Conservation (phyloP, 139 green algal species). For the Tetraselmis striata region DNA sequence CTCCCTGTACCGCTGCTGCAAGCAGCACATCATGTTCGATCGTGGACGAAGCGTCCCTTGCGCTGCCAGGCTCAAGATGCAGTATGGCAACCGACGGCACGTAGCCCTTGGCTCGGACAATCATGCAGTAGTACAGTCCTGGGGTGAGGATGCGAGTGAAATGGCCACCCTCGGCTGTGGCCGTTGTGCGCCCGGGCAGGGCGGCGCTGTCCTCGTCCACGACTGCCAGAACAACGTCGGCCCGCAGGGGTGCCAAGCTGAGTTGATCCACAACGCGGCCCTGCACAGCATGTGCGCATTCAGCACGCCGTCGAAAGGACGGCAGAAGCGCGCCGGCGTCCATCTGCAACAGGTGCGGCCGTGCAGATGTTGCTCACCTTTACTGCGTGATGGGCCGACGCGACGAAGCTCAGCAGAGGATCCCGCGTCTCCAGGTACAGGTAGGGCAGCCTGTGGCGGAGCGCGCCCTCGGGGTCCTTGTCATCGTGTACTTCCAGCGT, state of each 20-base stretch:
- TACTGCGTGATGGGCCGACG: neutral
- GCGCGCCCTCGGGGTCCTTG: neutral
- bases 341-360: neutral
- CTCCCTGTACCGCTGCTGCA: no score
- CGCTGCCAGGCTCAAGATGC: no score
- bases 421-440: neutral
- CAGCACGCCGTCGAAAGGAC: neutral
- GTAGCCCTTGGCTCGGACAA: neutral
- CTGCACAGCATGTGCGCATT: neutral
- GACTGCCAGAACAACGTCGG: neutral
- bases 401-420: neutral
- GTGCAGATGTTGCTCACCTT: neutral
- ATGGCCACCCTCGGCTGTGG: no score
- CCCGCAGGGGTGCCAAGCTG: neutral
- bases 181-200: neutral
- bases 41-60: no score
- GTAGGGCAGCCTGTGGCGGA: neutral
- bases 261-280: neutral
- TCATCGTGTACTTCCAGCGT: neutral
- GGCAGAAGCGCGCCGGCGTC: neutral
- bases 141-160: neutral
- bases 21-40: no score
- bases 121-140: neutral
- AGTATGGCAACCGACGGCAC: neutral
- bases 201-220: neutral